Evolutionary conservation across 1,284 basidiomycete genomes (phyloP).

Genomic region (Pascua guehoae): DNA sequence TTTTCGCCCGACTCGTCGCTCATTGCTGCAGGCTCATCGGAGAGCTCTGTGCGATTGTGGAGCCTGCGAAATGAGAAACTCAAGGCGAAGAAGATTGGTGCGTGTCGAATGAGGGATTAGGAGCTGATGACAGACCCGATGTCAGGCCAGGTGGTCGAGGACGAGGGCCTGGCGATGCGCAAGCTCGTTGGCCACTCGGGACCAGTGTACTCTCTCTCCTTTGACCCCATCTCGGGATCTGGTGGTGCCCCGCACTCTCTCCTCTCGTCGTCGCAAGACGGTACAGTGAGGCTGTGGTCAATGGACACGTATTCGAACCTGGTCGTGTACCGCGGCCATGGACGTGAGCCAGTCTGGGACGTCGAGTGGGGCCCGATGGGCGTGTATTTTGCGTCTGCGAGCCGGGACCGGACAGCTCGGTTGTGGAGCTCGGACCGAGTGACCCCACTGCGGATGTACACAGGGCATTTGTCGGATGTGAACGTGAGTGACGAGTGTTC

Average conservation of each 20-base stretch:
- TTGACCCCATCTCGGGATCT: constrained; percentile 86
- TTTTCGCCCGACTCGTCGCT: constrained; percentile 90
- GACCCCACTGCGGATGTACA: constrained; percentile 85
- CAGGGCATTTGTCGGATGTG: constrained; percentile 94
- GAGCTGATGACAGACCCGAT: constrained; percentile 24
- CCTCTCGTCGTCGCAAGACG: constrained; percentile 89
- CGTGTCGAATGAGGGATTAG: constrained; percentile 54
- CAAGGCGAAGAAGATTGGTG: constrained; percentile 59
- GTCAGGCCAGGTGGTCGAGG: constrained; percentile 54
- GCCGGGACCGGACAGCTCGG: constrained; percentile 88
- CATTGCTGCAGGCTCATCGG: constrained; percentile 94
- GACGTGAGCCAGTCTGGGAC: constrained; percentile 94
- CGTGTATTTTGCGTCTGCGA: constrained; percentile 95
- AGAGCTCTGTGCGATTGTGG: constrained; percentile 95
- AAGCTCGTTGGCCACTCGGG: constrained; percentile 96
- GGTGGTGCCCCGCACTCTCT: constrained; percentile 80
- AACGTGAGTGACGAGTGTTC: constrained; percentile 63
- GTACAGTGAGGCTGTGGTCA: constrained; percentile 89
- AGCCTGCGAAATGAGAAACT: constrained; percentile 89
- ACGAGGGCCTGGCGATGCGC: constrained; percentile 73
- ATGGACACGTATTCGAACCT: constrained; percentile 91
- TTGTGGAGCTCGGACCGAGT: constrained; percentile 94
- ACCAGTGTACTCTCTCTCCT: constrained; percentile 89
- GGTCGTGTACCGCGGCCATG: constrained; percentile 88
- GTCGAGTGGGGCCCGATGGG: constrained; percentile 97